A percentile compares a stretch with the other conserved stretches of the same genome.
Evolutionary conservation across 2,329 filamentous ascomycete genomes (phyloP).

Genomic region (Cladosporium sp.): DNA sequence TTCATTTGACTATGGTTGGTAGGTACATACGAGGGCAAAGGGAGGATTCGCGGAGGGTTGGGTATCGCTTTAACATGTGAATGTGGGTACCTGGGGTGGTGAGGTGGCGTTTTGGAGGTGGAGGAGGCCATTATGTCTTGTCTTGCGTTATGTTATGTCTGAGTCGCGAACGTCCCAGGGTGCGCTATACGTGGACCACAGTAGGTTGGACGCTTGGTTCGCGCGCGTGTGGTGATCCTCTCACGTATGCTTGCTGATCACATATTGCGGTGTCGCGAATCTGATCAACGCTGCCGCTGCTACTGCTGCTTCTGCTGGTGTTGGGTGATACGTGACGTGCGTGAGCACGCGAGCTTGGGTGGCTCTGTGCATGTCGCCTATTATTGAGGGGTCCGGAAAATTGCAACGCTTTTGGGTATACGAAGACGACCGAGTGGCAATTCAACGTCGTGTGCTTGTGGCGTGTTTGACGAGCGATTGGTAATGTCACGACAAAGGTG

Average conservation of each 20-base stretch:
- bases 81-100: neutral
- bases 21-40: neutral
- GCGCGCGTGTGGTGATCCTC: neutral
- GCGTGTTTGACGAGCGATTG: neutral
- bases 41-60: neutral
- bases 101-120: neutral
- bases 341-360: slow-evolving; percentile 12
- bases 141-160: neutral
- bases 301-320: neutral
- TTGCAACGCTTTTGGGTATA: neutral
- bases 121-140: neutral
- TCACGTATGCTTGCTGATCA: neutral
- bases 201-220: neutral
- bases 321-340: neutral
- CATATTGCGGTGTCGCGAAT: neutral
- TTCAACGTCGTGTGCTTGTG: neutral
- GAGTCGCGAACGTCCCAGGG: neutral
- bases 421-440: neutral
- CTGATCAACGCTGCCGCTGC: slow-evolving; percentile 3
- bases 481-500: neutral
- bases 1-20: neutral
- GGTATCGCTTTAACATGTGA: neutral
- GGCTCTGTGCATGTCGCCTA: neutral
- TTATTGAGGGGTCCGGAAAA: neutral
- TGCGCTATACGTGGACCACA: neutral